Evolutionary conservation across 164 flowering plant species (phyloP).

Genomic region (Vitis riparia): DNA sequence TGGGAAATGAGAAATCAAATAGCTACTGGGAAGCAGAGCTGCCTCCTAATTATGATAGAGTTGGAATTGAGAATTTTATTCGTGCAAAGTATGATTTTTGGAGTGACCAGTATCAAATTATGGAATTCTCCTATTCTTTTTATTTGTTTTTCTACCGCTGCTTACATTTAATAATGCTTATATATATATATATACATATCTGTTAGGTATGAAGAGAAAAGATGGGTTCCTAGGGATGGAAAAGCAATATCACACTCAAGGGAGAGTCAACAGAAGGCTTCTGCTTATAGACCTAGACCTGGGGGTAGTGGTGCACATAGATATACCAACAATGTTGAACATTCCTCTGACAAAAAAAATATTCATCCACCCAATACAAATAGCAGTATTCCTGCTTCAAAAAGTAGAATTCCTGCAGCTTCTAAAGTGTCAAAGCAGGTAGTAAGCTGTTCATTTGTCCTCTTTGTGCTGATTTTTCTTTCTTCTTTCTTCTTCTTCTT

Average conservation of each 20-base stretch:
- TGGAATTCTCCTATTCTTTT: not conserved
- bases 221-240: constrained; percentile 45
- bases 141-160: not conserved
- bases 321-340: constrained; percentile 5
- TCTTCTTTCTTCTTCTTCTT: not conserved
- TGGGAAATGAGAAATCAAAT: constrained; percentile 78
- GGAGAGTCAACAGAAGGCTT: constrained; percentile 18
- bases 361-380: constrained; percentile 10
- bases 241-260: constrained; percentile 22
- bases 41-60: constrained; percentile 60
- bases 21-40: constrained; percentile 82
- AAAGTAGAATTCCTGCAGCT: constrained; percentile 1
- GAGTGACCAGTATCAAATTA: not conserved
- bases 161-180: not conserved
- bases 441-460: not conserved
- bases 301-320: constrained; percentile 12
- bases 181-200: not conserved
- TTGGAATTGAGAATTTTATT: constrained; percentile 67
- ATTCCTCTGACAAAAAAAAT: constrained; percentile 12
- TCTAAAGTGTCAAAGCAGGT: constrained; percentile 24
- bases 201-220: constrained; percentile 55
- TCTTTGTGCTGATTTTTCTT: not conserved
- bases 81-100: constrained; percentile 53
- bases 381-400: constrained; percentile 5
- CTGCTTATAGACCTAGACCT: constrained; percentile 9